Percentiles rank a stretch among this genome's conserved stretches.
These are phyloP conservation scores for Skeletonema marinoi DNA, from an alignment of 108 stramenopile species.

Conservation along the genomic window DNA sequence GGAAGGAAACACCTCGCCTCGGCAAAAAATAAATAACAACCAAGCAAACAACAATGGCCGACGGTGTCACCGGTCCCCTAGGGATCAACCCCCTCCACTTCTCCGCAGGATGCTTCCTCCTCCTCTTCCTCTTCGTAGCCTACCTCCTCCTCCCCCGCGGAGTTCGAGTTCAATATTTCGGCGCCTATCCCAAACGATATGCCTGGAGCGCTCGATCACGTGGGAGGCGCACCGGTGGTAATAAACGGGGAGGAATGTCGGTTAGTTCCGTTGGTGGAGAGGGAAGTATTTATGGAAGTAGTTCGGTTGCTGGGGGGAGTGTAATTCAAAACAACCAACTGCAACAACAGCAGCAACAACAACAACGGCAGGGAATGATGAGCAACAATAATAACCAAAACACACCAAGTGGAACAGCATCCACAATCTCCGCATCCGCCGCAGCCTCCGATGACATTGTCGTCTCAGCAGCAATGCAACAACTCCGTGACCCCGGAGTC, in stretches of 20 bases:
- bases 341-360: neutral
- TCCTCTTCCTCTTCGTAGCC: constrained; percentile 67
- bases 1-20: no score
- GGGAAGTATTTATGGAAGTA: neutral
- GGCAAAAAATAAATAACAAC: no score
- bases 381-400: constrained; percentile 9
- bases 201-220: constrained; percentile 79
- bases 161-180: constrained; percentile 75
- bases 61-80: constrained; percentile 41
- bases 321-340: neutral
- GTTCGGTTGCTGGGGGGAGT: neutral
- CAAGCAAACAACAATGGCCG: neutral
- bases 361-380: neutral
- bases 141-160: constrained; percentile 76
- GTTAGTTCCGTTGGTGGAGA: neutral
- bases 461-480: constrained; percentile 84
- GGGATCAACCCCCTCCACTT: constrained; percentile 74
- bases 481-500: constrained; percentile 63
- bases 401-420: constrained; percentile 33
- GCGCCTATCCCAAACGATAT: constrained; percentile 84
- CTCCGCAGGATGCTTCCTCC: constrained; percentile 46
- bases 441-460: constrained; percentile 73
- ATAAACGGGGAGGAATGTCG: constrained; percentile 7
- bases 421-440: constrained; percentile 25
- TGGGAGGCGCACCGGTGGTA: constrained; percentile 5